Evolutionary conservation across 495 filamentous ascomycete species (phyloP), one percentile per base, ranked within the genome.

Genomic region (Talaromyces thailandensis): DNA sequence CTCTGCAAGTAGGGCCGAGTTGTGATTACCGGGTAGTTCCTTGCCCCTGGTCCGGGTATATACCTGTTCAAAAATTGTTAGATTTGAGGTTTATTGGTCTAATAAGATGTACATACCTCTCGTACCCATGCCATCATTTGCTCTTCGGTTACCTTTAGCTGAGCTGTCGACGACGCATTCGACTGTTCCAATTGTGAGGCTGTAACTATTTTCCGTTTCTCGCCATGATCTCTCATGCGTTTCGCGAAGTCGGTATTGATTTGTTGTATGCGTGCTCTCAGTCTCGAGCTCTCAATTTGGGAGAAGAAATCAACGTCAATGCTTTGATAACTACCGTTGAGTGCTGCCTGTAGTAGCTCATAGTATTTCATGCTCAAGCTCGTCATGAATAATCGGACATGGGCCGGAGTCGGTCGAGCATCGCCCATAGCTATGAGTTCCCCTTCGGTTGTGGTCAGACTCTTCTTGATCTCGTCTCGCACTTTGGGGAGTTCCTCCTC

Each of bases 211-310:
- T 65, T 53, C 4, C 71, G 68, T 4, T 58, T 61, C 60, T 86
- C 83, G 1, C 85, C 86, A 21, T 60, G 63, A 1, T 16, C 61
- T 0, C 64, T 52, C 48, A 90, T 78, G 0, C 74, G 59, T 4
- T 77, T 62, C 0, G 83, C 74, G 59, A 89, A 90, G 0, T 78
- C 67, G 35, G 65, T 60, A 62, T 84, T 84, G 31, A 80, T 66
- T 32, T 84, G 82, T 55, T 89, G 84, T 6, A 87, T 70, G 1
- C 84, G 72, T 0, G 86, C 85, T 21, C 87, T 81, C 21, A 89
- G 70, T 18, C 86, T 80, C 62, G 83, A 84, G 16, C 65, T 40
- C 59, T 75, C 75, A n/a, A 14, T 3, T 21, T 14, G 14, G 4
- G 18, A 1, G 16, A 74, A 74, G 62, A 78, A 70, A 1, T 68